These are phyloP conservation scores for Raffaelea arxii DNA, from an alignment of 2,329 filamentous ascomycete genomes.

Conservation along the genomic window DNA sequence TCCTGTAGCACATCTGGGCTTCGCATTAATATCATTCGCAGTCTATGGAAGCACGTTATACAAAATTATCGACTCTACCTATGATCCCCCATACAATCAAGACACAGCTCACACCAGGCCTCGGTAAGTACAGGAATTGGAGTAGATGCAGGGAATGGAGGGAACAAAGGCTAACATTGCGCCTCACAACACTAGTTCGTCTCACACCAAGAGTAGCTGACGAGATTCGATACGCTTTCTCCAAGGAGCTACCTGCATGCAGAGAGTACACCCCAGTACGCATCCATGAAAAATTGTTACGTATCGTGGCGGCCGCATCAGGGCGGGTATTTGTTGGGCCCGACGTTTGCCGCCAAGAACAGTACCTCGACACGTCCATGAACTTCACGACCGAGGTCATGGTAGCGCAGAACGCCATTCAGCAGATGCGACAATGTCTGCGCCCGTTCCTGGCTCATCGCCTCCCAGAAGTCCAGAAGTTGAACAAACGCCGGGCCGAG, in stretches of 20 bases:
- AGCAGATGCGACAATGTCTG: constrained; percentile 19
- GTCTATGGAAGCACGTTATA: constrained; percentile 19
- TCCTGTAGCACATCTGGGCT: neutral
- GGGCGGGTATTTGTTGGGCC: constrained; percentile 37
- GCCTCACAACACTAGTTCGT: neutral
- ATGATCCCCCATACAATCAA: neutral
- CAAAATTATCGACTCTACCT: constrained; percentile 13
- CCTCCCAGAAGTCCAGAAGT: constrained; percentile 23
- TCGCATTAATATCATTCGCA: neutral
- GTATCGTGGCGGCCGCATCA: constrained; percentile 35
- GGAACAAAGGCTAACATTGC: neutral
- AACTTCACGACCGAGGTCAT: constrained; percentile 35
- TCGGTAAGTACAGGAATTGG: constrained; percentile 19
- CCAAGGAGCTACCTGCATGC: constrained; percentile 23
- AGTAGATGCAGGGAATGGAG: too few relatives aligned
- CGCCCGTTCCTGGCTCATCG: constrained; percentile 22
- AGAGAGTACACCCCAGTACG: constrained; percentile 30
- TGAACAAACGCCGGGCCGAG: constrained; percentile 21
- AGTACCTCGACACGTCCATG: constrained; percentile 36
- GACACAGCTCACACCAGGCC: constrained; percentile 21
- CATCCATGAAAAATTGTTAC: constrained; percentile 29
- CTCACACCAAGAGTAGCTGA: constrained; percentile 27
- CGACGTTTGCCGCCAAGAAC: constrained; percentile 32
- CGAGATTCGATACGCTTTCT: constrained; percentile 26
- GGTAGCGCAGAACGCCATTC: constrained; percentile 21